Conservation (phyloP, 2,329 filamentous ascomycete species). For the Ophiostoma quercus region DNA sequence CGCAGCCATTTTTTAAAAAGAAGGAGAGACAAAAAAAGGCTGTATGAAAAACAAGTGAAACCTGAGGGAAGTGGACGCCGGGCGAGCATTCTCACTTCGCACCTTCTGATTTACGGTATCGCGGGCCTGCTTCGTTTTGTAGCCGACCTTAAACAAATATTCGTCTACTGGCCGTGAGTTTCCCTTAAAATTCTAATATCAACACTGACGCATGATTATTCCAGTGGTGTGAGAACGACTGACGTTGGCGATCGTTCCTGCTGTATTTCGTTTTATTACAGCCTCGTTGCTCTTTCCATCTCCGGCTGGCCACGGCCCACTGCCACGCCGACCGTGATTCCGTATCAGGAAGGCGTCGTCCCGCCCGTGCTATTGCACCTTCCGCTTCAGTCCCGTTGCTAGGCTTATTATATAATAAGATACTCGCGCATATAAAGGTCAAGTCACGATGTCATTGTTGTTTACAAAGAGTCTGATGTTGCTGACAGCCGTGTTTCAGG, state of each 20-base stretch:
- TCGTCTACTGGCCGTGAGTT: neutral
- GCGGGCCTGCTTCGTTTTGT: neutral
- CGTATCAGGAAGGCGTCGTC: neutral
- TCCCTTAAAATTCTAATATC: neutral
- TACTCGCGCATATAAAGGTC: neutral
- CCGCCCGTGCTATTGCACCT: neutral
- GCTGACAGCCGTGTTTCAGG: neutral
- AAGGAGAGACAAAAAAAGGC: neutral
- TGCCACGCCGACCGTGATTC: neutral
- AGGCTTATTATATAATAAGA: neutral
- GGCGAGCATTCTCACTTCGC: neutral
- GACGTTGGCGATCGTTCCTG: conserved; percentile 4
- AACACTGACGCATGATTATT: neutral
- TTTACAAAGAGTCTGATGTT: neutral
- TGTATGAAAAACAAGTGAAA: neutral
- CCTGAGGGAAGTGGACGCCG: neutral
- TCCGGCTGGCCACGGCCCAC: neutral
- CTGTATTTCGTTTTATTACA: neutral
- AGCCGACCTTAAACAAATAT: neutral
- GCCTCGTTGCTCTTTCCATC: neutral
- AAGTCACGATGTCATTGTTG: neutral
- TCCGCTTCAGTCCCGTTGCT: neutral
- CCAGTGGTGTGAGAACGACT: neutral
- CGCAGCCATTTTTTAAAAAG: neutral
- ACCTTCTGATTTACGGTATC: neutral